Base-by-base conservation (phyloP, 257 asterid genomes). In the Petunia secreta region DNA sequence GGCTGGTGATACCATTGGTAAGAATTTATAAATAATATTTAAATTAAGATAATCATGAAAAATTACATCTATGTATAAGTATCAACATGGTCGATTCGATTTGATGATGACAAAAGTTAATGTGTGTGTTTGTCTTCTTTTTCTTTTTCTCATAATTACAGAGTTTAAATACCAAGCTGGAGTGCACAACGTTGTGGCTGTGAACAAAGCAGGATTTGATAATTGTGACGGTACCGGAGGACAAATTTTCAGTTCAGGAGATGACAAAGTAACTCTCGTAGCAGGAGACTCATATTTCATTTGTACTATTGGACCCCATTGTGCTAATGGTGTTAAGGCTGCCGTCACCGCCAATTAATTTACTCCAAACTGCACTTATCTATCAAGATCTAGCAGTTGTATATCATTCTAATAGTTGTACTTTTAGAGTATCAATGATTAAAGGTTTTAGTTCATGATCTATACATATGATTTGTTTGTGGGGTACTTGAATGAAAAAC, bases 221-320 rank as follows among this genome's bases (percentile, higher is more conserved):
- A 8, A 58, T 2, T 69, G 77, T 9, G 11, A 43, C 4, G 13
- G 10, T 10, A 25, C 2, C 9, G 59, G 77, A 10, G 77, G 77
- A 46, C 77, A 69, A 69, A 41, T 69, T 69, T 69, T 1, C 4
- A 16, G 2, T 25, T 69, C 59, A 9, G 77, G 77, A 25, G 77
- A 69, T 4, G 76, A 69, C 4, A 4, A 69, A 46, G 50, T 69
- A 44, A 36, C 76, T 4, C 76, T 69, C 9, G 58, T 2, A 69
- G 9, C 4, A 6, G 76, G 41, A 53, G 46, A 57, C 8, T 8
- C 55, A 0, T 69, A 44, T 11, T 69, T 44, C 15, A 69, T 69
- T 69, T 69, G 76, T 69, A 44, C 41, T 1, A 46, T 69, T 0
- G 76, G 76, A 3, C 9, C 40, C 8, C 76, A 69, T 16, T 69